Evolutionary conservation across 495 filamentous ascomycete genomes (phyloP).

Genomic region (Coniosporium apollinis): DNA sequence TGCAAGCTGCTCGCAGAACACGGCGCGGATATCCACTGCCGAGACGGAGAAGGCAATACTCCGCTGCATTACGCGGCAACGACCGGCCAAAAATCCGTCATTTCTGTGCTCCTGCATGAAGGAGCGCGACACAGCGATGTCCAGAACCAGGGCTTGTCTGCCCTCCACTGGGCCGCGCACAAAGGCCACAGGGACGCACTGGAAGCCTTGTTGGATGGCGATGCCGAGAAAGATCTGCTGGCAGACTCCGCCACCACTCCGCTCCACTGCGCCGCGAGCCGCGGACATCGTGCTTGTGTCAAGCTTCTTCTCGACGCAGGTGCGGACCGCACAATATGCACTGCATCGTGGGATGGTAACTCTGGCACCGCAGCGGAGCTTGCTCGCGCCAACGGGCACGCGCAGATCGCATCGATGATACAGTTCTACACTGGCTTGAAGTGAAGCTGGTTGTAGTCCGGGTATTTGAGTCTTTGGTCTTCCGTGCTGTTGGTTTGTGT

Average conservation of each 20-base stretch:
- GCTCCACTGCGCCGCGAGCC: conserved; percentile 9
- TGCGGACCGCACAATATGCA: neutral
- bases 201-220: conserved; percentile 4
- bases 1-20: conserved; percentile 4
- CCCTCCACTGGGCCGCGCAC: conserved; percentile 9
- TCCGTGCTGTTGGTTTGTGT: too few relatives aligned
- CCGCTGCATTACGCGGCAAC: conserved; percentile 9
- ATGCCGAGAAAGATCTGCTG: conserved; percentile 2
- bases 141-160: conserved; percentile 5
- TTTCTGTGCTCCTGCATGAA: conserved; percentile 3
- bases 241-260: conserved; percentile 5
- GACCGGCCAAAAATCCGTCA: neutral
- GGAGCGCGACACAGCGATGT: conserved; percentile 4
- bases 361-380: conserved; percentile 4
- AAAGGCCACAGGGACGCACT: conserved; percentile 9
- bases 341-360: conserved; percentile 5
- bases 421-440: too few relatives aligned
- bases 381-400: conserved; percentile 8
- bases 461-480: too few relatives aligned
- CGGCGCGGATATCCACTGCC: conserved; percentile 5
- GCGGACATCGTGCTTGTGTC: conserved; percentile 5
- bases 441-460: too few relatives aligned
- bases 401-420: too few relatives aligned
- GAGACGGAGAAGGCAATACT: conserved; percentile 6
- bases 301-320: conserved; percentile 9